Conservation (phyloP, 352 stramenopile species). For the Plasmopara viticola region DNA sequence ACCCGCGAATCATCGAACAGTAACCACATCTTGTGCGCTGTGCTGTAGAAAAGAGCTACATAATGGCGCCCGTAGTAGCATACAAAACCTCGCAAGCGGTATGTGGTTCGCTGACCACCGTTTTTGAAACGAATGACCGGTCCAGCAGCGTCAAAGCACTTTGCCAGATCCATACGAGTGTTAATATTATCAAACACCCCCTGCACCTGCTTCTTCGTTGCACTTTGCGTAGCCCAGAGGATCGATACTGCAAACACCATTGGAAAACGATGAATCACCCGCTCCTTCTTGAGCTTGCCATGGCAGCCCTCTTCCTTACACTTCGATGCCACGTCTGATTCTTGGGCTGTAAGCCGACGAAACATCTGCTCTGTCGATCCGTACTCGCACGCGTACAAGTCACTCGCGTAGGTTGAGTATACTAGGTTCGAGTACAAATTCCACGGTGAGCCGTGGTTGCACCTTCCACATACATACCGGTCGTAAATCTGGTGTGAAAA, state of each 20-base stretch:
- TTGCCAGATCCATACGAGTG: constrained; percentile 64
- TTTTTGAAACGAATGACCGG: constrained; percentile 67
- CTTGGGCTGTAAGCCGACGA: constrained; percentile 46
- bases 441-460: constrained; percentile 57
- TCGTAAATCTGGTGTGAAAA: constrained; percentile 87
- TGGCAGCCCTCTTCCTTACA: constrained; percentile 53
- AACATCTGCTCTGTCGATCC: constrained; percentile 72
- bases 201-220: constrained; percentile 72
- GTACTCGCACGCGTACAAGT: constrained; percentile 54
- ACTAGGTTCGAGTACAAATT: constrained; percentile 82
- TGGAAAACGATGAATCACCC: constrained; percentile 76
- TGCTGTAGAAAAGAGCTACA: constrained; percentile 80
- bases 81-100: constrained; percentile 73
- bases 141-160: constrained; percentile 63
- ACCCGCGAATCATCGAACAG: constrained; percentile 81
- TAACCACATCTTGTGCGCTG: constrained; percentile 81
- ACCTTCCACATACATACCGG: constrained; percentile 59
- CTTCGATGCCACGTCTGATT: constrained; percentile 42
- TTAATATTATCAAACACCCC: constrained; percentile 56
- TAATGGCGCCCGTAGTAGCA: constrained; percentile 85
- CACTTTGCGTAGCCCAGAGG: constrained; percentile 66
- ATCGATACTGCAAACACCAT: constrained; percentile 85
- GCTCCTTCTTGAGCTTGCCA: constrained; percentile 66
- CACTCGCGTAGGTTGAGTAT: constrained; percentile 75
- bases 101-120: constrained; percentile 64